A percentile compares a stretch with the other conserved stretches of the same genome.
Conservation (phyloP, 192 early-diverging fungal genomes). For the Mortierella antarctica region DNA sequence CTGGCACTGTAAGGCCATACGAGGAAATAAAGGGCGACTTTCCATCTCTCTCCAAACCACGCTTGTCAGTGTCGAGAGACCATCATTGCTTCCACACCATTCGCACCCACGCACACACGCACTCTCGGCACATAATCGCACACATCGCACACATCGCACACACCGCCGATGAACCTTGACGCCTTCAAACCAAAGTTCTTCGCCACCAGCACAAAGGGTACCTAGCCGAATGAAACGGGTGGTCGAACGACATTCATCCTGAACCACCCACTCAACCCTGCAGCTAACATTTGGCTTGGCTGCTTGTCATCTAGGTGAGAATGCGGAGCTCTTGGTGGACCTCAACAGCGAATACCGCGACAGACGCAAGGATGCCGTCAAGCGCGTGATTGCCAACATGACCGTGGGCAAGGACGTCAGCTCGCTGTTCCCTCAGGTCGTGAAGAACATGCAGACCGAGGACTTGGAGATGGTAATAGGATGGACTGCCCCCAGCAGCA, state of each 20-base stretch:
- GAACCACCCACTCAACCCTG: not conserved
- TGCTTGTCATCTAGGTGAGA: slow-evolving; percentile 76
- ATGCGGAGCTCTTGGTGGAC: slow-evolving; percentile 97
- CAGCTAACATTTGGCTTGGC: not conserved
- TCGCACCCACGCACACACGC: not conserved
- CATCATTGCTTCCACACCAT: not conserved
- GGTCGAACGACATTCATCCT: not conserved
- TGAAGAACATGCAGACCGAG: slow-evolving; percentile 99
- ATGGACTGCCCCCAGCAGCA: not conserved
- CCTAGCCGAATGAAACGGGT: not conserved
- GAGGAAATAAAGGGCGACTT: too few species aligned
- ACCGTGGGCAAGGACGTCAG: slow-evolving; percentile 99
- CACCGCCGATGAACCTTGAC: slow-evolving; percentile 34
- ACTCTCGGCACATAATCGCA: not conserved
- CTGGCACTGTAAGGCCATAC: too few species aligned
- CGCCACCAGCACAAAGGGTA: slow-evolving; percentile 81
- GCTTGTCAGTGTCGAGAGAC: too few species aligned
- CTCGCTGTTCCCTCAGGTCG: slow-evolving; percentile 93
- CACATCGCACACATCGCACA: not conserved
- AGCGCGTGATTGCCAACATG: slow-evolving; percentile 99
- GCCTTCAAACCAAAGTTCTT: slow-evolving; percentile 75
- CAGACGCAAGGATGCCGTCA: slow-evolving; percentile 95
- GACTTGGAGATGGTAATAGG: slow-evolving; percentile 78
- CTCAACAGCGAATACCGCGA: slow-evolving; percentile 98
- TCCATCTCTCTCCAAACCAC: too few species aligned